Percentiles rank a stretch among this genome's conserved stretches.
Evolutionary conservation across 139 green algal genomes (phyloP).

Genomic region (Ostreobium quekettii): DNA sequence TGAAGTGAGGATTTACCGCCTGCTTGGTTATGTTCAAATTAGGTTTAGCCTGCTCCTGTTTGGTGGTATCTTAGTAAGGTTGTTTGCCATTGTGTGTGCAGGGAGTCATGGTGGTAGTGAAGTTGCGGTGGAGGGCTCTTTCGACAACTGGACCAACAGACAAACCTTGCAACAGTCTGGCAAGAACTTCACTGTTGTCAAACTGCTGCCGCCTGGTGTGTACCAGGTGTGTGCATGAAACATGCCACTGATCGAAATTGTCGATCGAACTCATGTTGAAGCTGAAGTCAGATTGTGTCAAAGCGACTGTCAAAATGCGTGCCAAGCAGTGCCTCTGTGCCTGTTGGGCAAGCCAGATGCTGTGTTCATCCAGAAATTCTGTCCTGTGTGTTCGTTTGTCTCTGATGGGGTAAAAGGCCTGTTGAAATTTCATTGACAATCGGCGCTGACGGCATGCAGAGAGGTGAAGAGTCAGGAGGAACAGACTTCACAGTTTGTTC

Average conservation of each 20-base stretch:
- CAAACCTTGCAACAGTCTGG: conserved; percentile 72
- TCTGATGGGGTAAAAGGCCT: no score
- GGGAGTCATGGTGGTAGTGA: conserved; percentile 76
- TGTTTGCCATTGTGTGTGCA: conserved; percentile 26
- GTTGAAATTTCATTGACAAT: no score
- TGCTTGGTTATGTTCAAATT: neutral
- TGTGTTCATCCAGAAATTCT: no score
- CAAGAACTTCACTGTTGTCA: conserved; percentile 93
- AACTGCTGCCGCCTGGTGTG: conserved; percentile 86
- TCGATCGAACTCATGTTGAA: no score
- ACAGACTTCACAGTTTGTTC: no score
- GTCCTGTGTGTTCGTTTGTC: neutral
- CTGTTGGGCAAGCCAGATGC: no score
- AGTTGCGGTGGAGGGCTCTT: conserved; percentile 91
- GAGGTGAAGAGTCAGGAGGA: no score
- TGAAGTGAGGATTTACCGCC: neutral
- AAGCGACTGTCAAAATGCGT: no score
- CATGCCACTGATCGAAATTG: no score
- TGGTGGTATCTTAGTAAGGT: conserved; percentile 1
- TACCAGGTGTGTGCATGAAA: conserved; percentile 73
- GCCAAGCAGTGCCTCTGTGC: no score
- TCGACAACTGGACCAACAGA: conserved; percentile 89
- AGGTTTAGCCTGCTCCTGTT: neutral
- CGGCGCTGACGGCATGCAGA: no score
- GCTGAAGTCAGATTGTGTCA: no score